phyloP scores from a whole-genome alignment of 2,329 filamentous ascomycete species.

The Tolypocladium ovalisporum region DNA sequence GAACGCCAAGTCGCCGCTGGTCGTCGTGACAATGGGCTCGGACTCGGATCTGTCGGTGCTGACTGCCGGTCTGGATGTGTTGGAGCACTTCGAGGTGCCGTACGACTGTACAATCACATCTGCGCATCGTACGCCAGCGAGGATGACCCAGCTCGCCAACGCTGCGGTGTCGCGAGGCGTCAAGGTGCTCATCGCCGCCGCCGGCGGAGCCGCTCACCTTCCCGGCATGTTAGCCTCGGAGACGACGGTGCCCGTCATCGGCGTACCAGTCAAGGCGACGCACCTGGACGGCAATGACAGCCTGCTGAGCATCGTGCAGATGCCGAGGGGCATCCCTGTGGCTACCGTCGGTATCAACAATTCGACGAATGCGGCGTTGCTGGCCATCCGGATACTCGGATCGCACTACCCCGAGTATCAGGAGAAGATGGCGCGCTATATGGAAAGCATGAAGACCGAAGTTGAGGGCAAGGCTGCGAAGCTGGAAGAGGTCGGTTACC shows the following conservation, averaged over 20 bases:
- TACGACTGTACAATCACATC: slow-evolving; percentile 68
- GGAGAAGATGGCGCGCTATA: slow-evolving; percentile 48
- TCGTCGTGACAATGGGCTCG: slow-evolving; percentile 76
- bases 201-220: slow-evolving; percentile 62
- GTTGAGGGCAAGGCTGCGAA: slow-evolving; percentile 51
- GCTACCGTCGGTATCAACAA: slow-evolving; percentile 75
- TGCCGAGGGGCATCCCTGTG: slow-evolving; percentile 64
- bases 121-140: slow-evolving; percentile 62
- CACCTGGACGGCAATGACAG: slow-evolving; percentile 62
- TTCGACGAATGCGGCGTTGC: slow-evolving; percentile 62
- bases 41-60: slow-evolving; percentile 66
- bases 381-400: slow-evolving; percentile 60
- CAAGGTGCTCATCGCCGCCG: slow-evolving; percentile 65
- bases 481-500: slow-evolving; percentile 44
- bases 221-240: slow-evolving; percentile 67
- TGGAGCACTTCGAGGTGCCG: slow-evolving; percentile 60
- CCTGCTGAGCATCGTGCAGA: slow-evolving; percentile 64
- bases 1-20: slow-evolving; percentile 37
- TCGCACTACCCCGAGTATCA: slow-evolving; percentile 43
- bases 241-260: slow-evolving; percentile 64
- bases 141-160: slow-evolving; percentile 57
- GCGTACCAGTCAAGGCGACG: slow-evolving; percentile 66
- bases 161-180: slow-evolving; percentile 54
- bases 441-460: slow-evolving; percentile 49
- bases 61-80: slow-evolving; percentile 52